phyloP scores from a whole-genome alignment of 768 basidiomycete species.

The Chiua virens region DNA sequence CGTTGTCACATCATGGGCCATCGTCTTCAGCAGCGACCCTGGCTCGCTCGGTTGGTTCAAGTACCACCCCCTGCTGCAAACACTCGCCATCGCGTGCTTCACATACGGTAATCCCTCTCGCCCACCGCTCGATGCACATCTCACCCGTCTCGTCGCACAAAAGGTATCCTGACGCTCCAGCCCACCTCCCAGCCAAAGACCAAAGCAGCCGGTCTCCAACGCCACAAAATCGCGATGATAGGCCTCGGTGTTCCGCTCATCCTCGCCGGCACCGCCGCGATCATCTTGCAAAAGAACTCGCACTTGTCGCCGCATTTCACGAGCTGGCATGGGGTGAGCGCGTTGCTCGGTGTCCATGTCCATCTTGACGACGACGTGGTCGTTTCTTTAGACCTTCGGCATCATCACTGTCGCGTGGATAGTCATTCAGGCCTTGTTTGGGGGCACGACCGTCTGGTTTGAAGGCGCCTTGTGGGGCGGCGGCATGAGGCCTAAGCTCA shows the following conservation, averaged over 20 bases:
- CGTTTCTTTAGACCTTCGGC: conserved; percentile 53
- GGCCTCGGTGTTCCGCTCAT: conserved; percentile 56
- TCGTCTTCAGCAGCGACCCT: conserved; percentile 47
- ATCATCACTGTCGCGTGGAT: conserved; percentile 64
- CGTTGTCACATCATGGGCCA: conserved; percentile 43
- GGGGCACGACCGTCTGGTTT: conserved; percentile 79
- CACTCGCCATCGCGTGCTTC: conserved; percentile 52
- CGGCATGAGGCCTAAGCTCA: conserved; percentile 61
- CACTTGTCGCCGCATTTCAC: conserved; percentile 57
- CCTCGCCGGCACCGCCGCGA: conserved; percentile 56
- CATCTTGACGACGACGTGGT: too few species aligned
- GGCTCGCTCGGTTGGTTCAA: conserved; percentile 57
- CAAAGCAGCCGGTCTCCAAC: conserved; percentile 63
- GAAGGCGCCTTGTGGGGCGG: conserved; percentile 71
- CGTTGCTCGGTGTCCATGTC: too few species aligned
- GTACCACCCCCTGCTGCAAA: conserved; percentile 65
- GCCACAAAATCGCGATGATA: conserved; percentile 68
- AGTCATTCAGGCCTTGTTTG: conserved; percentile 56
- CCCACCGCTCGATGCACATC: too few species aligned
- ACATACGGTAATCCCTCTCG: conserved; percentile 51
- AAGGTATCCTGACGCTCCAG: conserved; percentile 75
- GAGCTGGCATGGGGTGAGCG: conserved; percentile 73
- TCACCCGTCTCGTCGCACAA: too few species aligned
- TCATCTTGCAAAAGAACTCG: conserved; percentile 60
- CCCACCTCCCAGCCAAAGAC: conserved; percentile 66